Evolutionary conservation across 2,329 filamentous ascomycete species (phyloP), one percentile per base, ranked within the genome.

Genomic region (Neonectria faginata): DNA sequence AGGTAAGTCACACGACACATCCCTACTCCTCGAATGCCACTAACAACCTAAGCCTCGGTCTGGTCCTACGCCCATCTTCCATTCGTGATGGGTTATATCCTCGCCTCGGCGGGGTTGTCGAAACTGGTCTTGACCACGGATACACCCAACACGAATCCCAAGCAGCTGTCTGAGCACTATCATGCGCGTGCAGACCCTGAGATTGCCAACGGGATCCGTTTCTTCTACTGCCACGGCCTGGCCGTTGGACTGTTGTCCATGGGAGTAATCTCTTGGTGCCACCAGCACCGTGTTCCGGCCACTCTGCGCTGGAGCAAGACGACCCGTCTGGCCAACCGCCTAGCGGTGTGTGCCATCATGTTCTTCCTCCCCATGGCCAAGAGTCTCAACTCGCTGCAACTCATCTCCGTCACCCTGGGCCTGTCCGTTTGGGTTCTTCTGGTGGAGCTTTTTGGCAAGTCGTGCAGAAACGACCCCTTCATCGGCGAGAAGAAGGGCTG

Each of bases 201-300:
- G n/a, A 78, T 90, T n/a, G 73, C 79, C 6, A 64, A 76, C 8
- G 87, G 86, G 2, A 80, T 89, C 18, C 82, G 87, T 14, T 89
- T 87, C 81, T 90, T 88, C 75, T 91, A 90, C 75, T 90, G 88
- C 74, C 82, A 80, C n/a, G 88, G 89, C 1, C 80, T 90, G 2
- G 86, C 84, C 25, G 77, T 88, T 14, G 82, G 86, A 0, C 76
- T 90, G 5, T 72, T 84, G 11, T 83, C 78, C 69, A 89, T 89
- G 83, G 79, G 77, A 9, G 67, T 85, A 57, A 89, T 90, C 53
- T 83, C 86, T 1, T 71, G 83, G 18, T 80, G 80, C 12, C 88
- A 91, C 71, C 78, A 83, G 41, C 88, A 90, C 77, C 86, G 86
- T 67, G 79, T 82, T 25, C 78, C 84, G 16, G 76, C 81, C 2